phyloP scores from a whole-genome alignment of 805 yeast genomes.

The Hanseniaspora occidentalis region DNA sequence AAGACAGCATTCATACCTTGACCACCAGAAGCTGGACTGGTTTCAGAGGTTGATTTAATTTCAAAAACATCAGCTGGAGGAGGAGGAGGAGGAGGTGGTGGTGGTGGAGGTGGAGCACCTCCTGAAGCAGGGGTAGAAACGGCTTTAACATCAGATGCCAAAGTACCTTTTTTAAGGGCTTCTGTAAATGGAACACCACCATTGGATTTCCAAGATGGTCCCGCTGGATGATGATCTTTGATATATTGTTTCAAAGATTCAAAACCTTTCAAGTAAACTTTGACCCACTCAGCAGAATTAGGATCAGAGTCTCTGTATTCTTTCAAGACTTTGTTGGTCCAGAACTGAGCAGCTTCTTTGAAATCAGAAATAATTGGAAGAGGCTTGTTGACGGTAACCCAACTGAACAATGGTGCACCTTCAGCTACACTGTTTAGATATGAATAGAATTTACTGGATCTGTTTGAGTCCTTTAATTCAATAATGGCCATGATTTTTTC shows the following conservation, averaged over 20 bases:
- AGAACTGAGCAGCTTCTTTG: slow-evolving; percentile 85
- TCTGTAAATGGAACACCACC: slow-evolving; percentile 47
- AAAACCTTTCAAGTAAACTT: slow-evolving; percentile 45
- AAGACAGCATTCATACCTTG: slow-evolving; percentile 81
- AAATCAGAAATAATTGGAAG: slow-evolving; percentile 66
- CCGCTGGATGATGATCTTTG: slow-evolving; percentile 68
- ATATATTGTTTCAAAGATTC: slow-evolving; percentile 62
- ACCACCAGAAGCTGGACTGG: slow-evolving; percentile 15
- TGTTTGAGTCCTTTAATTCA: slow-evolving; percentile 60
- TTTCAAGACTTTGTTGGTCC: slow-evolving; percentile 84
- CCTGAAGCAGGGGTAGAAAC: slow-evolving; percentile 16
- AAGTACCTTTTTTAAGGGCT: slow-evolving; percentile 28
- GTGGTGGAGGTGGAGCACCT: slow-evolving; percentile 30
- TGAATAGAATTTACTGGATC: slow-evolving; percentile 50
- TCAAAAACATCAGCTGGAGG: slow-evolving; percentile 70
- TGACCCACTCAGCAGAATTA: slow-evolving; percentile 73
- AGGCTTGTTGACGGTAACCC: slow-evolving; percentile 76
- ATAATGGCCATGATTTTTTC: slow-evolving; percentile 43
- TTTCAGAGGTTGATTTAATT: slow-evolving; percentile 17
- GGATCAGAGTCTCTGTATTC: slow-evolving; percentile 65
- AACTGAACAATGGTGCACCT: slow-evolving; percentile 81
- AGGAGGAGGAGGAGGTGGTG: slow-evolving; percentile 91
- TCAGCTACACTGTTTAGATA: slow-evolving; percentile 78
- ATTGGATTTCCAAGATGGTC: slow-evolving; percentile 63
- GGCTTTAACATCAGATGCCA: slow-evolving; percentile 12